Evolutionary conservation across 2,329 filamentous ascomycete genomes (phyloP), one percentile per base, ranked within the genome.

Genomic region (Rhynchosporium agropyri): DNA sequence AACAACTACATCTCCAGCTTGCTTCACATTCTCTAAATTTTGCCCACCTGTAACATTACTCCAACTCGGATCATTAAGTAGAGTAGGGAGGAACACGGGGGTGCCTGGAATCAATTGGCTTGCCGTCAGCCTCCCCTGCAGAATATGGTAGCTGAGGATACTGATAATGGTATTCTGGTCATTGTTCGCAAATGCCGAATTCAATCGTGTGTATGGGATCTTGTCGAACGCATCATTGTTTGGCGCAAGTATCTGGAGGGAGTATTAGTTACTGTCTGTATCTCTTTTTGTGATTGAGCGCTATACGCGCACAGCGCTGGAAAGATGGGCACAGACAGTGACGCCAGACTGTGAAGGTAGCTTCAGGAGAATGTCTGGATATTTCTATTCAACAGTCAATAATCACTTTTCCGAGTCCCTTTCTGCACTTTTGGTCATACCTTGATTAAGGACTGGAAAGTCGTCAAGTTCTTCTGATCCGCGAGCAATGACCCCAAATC

Each of bases 1-100:
- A 38, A 79, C 74, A 40, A 79, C 74, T 4, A 74, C 71, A 68
- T 79, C 71, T 31, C 77, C 74, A 61, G 81, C 77, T 67, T 79
- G 77, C 69, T 78, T 76, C 62, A 82, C 72, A 60, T 64, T 70
- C 49, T 72, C 63, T 29, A 84, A 77, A 59, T 77, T 77, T 67
- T 84, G 81, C 2, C 83, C 82, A 48, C 74, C 75, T 3, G 80
- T 80, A 43, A 84, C 79, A 69, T 81, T 82, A 42, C 77, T 79
- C 73, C 77, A 83, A 28, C 68, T 71, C 9, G 74, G 42, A 45
- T 76, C 74, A 6, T 71, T 76, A 53, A 84, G 75, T 20, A 82
- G 75, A 1, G 80, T 82, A 36, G 77, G 72, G 40, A 77, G 73
- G 60, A 81, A 79, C 1, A 73, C 63, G 42, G 83, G 75, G 20